Evolutionary conservation across 1,139 yeast genomes (phyloP), one percentile per base, ranked within the genome.

Genomic region (Blastobotrys serpentis): DNA sequence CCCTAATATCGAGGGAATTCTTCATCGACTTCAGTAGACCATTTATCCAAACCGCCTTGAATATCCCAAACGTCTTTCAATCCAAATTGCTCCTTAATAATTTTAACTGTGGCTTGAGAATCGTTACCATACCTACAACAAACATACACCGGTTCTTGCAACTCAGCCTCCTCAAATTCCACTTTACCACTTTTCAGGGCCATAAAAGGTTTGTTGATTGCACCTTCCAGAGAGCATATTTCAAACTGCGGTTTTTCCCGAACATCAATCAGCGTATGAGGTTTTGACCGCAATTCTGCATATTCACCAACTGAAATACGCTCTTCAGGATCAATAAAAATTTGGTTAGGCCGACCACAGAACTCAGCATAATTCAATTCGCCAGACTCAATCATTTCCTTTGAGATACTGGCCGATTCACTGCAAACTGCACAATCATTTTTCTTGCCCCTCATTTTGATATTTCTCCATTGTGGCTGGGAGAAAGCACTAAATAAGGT

Each of bases 71-170:
- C 88, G 13, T 79, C 69, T 0, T 62, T 50, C 19, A 76, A 67
- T 0, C 81, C 80, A 48, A 77, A 69, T 3, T 72, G 68, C 11
- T 77, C 79, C 43, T 74, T 70, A 43, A 92, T 65, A 43, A 74
- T 68, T 52, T 73, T 68, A 0, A 86, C 81, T 0, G 96, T 95
- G 16, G 81, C 67, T 60, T 87, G 92, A 0, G 98, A 90, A 64
- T 92, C 98, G 64, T 88, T 89, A 4, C 99, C 99, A 62, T 74
- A 82, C 34, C 98, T 76, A 65, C 99, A 92, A 13, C 90, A 72
- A 0, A 86, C 82, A 52, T 60, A 62, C 1, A 70, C 54, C 0
- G 65, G 65, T 22, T 52, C 56, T 3, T 41, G 41, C 1, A 50
- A 37, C 10, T 45, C 48, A 18, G 46, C 46, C 13, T 29, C n/a